Base-by-base conservation (phyloP, 139 green algal species). In the Penium margaritaceum region DNA sequence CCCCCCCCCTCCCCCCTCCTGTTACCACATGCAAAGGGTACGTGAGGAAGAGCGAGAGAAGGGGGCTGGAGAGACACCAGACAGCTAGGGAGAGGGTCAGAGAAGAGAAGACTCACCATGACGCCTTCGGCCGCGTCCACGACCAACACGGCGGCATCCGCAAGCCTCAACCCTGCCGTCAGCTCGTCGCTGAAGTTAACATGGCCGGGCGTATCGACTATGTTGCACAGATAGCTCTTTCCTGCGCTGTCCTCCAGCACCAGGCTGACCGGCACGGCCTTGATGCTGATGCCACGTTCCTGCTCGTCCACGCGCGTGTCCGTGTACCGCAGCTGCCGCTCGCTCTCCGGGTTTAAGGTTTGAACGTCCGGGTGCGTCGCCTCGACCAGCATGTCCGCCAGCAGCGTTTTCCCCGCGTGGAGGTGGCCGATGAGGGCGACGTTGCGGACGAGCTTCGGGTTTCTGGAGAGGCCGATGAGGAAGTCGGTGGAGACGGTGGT, bases 381-480 rank as follows among this genome's bases (percentile, higher is more conserved):
- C 85, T 97, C 88, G 51, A 98, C 87, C n/a, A 96, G 74, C 91
- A 97, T 97, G 85, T 98, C 93, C 88, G 97, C 91, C 30, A 98
- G 27, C 38, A 87, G 83, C 3, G 94, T 98, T 84, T 99, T 99
- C 37, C 95, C 95, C 72, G 97, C 91, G 82, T 98, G 94, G 65
- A 99, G 77, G 72, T 96, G 93, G 14, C 95, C 95, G 15, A 93
- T 85, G 15, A 99, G 55, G 2, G 88, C 72, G 39, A 98, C 86
- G 72, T 95, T 94, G 30, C 95, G 81, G 0, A 91, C 75, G 1
- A 99, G 87, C 73, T 92, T 89, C 1, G 92, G 88, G 55, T 90
- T 96, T 58, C 63, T 76, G 85, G 88, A 88, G 0, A 96, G 81
- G 1, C 85, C 86, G 6, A 80, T 82, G 68, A 97, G 63, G 75